These are phyloP conservation scores for Ophiorrhiza pumila DNA, from an alignment of 257 asterid genomes.

Conservation along the genomic window DNA sequence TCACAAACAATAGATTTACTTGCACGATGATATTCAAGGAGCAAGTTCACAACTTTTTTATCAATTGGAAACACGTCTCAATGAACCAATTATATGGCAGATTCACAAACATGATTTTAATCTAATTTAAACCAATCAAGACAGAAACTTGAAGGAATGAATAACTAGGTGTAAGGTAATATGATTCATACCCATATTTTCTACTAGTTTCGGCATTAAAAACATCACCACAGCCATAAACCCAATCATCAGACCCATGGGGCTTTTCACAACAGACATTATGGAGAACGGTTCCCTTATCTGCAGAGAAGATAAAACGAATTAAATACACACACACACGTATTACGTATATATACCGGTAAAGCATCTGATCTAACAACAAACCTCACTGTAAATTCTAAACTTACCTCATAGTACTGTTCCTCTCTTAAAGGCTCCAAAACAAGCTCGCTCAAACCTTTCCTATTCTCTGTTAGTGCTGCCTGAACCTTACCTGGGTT, in stretches of 20 bases:
- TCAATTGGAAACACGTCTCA: background rate
- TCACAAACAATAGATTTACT: background rate
- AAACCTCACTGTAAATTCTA: background rate
- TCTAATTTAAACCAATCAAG: background rate
- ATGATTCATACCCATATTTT: constrained; percentile 62
- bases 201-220: constrained; percentile 89
- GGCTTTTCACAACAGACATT: constrained; percentile 80
- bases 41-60: background rate
- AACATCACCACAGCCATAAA: constrained; percentile 90
- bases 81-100: background rate
- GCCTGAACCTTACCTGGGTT: constrained; percentile 97
- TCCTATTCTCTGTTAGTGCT: constrained; percentile 90
- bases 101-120: background rate
- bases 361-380: background rate
- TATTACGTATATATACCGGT: background rate
- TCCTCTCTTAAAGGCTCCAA: constrained; percentile 92
- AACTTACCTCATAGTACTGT: constrained; percentile 78
- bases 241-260: constrained; percentile 99
- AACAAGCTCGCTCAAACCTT: constrained; percentile 73
- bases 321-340: constrained; percentile 3
- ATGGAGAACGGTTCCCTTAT: constrained; percentile 76
- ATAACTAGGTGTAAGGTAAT: constrained; percentile 2
- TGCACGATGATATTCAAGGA: background rate
- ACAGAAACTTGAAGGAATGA: background rate
- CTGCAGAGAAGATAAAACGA: constrained; percentile 55